These are phyloP conservation scores for Euphorbia schlechtendalii DNA, from an alignment of 441 rosid species.

Conservation along the genomic window DNA sequence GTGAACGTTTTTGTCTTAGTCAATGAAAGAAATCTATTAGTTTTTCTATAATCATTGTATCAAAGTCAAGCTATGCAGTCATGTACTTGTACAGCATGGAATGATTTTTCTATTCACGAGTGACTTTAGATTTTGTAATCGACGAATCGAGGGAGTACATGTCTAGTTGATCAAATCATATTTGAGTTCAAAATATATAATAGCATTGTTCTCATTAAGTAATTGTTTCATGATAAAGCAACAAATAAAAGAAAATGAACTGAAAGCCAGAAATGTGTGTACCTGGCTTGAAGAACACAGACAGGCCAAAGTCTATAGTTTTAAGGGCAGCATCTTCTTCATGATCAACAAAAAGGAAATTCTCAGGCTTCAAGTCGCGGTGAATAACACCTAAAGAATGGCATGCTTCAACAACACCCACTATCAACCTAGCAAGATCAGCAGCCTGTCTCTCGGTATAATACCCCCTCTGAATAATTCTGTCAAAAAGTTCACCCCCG, in stretches of 20 bases:
- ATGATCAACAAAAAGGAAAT: too few species aligned
- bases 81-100: neutral
- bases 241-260: neutral
- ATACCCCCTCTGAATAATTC: constrained; percentile 88
- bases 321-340: too few species aligned
- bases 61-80: neutral
- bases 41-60: too few species aligned
- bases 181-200: neutral
- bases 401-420: too few species aligned
- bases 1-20: neutral
- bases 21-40: neutral
- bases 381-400: too few species aligned
- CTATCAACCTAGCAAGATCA: constrained; percentile 67
- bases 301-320: constrained; percentile 90
- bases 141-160: too few species aligned
- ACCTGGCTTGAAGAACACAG: constrained; percentile 92
- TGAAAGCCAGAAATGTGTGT: neutral
- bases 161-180: too few species aligned
- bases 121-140: neutral
- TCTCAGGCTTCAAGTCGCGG: too few species aligned
- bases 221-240: neutral
- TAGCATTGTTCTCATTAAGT: neutral
- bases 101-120: neutral
- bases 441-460: constrained; percentile 82
- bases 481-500: too few species aligned